Evolutionary conservation across 805 yeast species (phyloP).

Genomic region (Ascoidea rubescens): DNA sequence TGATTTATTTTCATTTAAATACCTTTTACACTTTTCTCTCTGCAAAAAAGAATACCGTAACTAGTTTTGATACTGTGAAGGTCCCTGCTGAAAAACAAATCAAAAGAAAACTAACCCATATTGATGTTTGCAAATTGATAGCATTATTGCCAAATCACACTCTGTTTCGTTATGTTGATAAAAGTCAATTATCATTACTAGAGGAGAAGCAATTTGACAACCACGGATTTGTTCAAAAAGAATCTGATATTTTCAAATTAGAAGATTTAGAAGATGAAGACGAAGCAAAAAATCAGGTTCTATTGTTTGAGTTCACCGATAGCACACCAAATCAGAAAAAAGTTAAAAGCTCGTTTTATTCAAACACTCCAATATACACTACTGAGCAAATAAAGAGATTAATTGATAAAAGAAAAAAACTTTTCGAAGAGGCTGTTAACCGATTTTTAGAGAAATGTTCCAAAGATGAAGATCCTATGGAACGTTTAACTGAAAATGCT

Average conservation of each 20-base stretch:
- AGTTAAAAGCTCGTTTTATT: slow-evolving; percentile 27
- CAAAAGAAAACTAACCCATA: slow-evolving; percentile 25
- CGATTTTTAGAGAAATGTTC: slow-evolving; percentile 22
- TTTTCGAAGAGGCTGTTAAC: slow-evolving; percentile 29
- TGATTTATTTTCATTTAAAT: slow-evolving; percentile 36
- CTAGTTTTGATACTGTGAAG: slow-evolving; percentile 39
- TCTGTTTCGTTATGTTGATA: slow-evolving; percentile 65
- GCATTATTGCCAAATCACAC: slow-evolving; percentile 56
- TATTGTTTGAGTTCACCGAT: slow-evolving; percentile 70
- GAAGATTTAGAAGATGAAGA: slow-evolving; percentile 22
- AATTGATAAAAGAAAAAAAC: slow-evolving; percentile 41
- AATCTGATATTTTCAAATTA: slow-evolving; percentile 35
- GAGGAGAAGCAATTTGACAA: slow-evolving; percentile 15
- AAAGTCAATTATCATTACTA: slow-evolving; percentile 39
- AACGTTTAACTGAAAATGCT: slow-evolving; percentile 23
- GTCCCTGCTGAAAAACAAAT: slow-evolving; percentile 38
- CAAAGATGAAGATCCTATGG: slow-evolving; percentile 25
- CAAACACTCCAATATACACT: slow-evolving; percentile 35
- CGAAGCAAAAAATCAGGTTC: slow-evolving; percentile 30
- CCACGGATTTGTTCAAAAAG: slow-evolving; percentile 42
- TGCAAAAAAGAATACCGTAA: slow-evolving; percentile 43
- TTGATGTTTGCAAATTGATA: slow-evolving; percentile 53
- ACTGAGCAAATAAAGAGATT: slow-evolving; percentile 45
- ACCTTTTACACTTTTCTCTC: slow-evolving; percentile 51
- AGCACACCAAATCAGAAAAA: slow-evolving; percentile 40